Evolutionary conservation across 148 eudicot species (phyloP), one percentile per base, ranked within the genome.

Genomic region (Camellia japonica): DNA sequence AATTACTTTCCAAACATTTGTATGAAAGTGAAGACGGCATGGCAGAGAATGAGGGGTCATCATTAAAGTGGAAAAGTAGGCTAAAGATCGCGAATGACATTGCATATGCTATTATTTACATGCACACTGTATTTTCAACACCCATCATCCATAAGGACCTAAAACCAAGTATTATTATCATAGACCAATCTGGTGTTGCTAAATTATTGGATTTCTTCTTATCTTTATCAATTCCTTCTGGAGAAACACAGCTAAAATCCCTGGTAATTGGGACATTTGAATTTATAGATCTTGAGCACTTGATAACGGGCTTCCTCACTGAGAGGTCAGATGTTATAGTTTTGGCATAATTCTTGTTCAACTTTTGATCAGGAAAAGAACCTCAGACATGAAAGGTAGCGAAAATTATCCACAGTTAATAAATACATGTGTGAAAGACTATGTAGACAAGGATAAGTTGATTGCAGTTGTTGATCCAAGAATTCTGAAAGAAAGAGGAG

Each of bases 251-350:
- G 44, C 73, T 82, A n/a, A 18, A 71, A 16, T 11, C 1, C 10
- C 3, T 8, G 14, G 84, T 69, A 20, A 5, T 47, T 8, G 75
- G 83, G 43, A 43, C 60, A 1, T 3, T 6, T 18, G 64, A 71
- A 51, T 68, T 7, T 41, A 6, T 60, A 1, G 79, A 66, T 9
- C 74, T 58, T 54, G 51, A 68, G 23, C 60, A 44, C 44, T 6
- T 5, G 16, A 0, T 0, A 13, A 44, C 76, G 18, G 63, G 77
- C 7, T 0, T 82, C 12, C 13, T 77, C 5, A 61, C 80, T 5
- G 72, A 77, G 56, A 82, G 72, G 58, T 51, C 55, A 0, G 80
- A 82, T 82, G 84, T 82, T 11, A 61, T 68, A 63, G 56, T 61
- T 68, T 77, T 51, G 84, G 84, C 4, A 66, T 71, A 46, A 18